Evolutionary conservation across 352 stramenopile species (phyloP).

Genomic region (Phytophthora pini): DNA sequence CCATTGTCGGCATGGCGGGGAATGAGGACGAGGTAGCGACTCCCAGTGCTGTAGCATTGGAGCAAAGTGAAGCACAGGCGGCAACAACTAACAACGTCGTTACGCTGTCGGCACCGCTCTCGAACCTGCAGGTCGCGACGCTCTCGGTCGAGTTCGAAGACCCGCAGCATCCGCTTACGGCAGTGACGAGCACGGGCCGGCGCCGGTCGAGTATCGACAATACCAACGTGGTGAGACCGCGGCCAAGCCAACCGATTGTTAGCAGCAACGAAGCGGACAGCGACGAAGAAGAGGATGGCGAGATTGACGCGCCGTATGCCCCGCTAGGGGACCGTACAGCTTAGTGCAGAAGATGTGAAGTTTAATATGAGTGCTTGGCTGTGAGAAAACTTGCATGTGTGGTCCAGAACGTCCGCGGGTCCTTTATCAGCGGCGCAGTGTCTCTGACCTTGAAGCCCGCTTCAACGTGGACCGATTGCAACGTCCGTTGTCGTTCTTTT

Average conservation of each 20-base stretch:
- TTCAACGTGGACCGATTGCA: slow-evolving; percentile 24
- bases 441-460: slow-evolving; percentile 16
- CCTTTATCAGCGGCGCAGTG: slow-evolving; percentile 3
- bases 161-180: slow-evolving; percentile 35
- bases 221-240: slow-evolving; percentile 26
- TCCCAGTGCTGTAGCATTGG: neutral
- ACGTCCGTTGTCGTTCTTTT: neutral
- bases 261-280: slow-evolving; percentile 12
- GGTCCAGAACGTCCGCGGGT: slow-evolving; percentile 8
- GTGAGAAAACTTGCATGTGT: slow-evolving; percentile 8
- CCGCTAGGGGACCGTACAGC: slow-evolving; percentile 21
- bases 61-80: neutral
- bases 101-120: slow-evolving; percentile 3
- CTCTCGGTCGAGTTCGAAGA: slow-evolving; percentile 42
- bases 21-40: slow-evolving; percentile 7
- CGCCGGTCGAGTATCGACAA: slow-evolving; percentile 35
- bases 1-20: slow-evolving; percentile 1
- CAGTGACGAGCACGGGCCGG: slow-evolving; percentile 33
- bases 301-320: slow-evolving; percentile 31
- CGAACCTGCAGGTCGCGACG: slow-evolving; percentile 29
- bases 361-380: slow-evolving; percentile 32
- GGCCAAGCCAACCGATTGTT: slow-evolving; percentile 17
- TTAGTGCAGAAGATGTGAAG: slow-evolving; percentile 18
- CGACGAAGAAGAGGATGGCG: slow-evolving; percentile 18
- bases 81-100: neutral